Evolutionary conservation across 257 asterid genomes (phyloP).

Genomic region (Nicotiana tabacum): DNA sequence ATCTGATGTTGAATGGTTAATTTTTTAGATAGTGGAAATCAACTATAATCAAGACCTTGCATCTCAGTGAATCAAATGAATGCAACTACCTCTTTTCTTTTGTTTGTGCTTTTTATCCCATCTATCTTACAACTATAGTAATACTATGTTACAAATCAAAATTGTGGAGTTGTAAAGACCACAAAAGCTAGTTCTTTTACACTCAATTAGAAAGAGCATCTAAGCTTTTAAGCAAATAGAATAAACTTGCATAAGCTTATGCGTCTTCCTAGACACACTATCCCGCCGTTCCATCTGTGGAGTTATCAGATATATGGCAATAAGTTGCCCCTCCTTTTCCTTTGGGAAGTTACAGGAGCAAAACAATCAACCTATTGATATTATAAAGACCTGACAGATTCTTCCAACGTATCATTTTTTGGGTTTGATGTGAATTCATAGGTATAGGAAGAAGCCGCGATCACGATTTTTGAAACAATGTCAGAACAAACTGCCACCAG

Average conservation of each 20-base stretch:
- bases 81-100: conserved; percentile 28
- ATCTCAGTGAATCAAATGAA: conserved; percentile 24
- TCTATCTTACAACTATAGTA: conserved; percentile 38
- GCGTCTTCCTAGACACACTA: conserved; percentile 9
- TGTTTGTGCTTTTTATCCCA: background rate
- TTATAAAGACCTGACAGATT: background rate
- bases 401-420: background rate
- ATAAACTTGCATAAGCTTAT: conserved; percentile 19
- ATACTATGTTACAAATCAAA: conserved; percentile 57
- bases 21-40: background rate
- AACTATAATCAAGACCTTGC: background rate
- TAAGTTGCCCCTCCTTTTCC: background rate
- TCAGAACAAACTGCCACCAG: background rate
- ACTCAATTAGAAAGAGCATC: conserved; percentile 23
- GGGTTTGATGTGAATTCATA: too few relatives aligned
- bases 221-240: conserved; percentile 24
- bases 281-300: conserved; percentile 15
- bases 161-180: conserved; percentile 34
- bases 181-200: conserved; percentile 25
- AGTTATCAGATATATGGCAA: background rate
- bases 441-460: background rate
- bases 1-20: background rate
- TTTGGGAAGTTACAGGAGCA: background rate
- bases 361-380: background rate
- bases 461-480: background rate